Base-by-base conservation (phyloP, 75 land plant species). In the Pseudotsuga menziesii region DNA sequence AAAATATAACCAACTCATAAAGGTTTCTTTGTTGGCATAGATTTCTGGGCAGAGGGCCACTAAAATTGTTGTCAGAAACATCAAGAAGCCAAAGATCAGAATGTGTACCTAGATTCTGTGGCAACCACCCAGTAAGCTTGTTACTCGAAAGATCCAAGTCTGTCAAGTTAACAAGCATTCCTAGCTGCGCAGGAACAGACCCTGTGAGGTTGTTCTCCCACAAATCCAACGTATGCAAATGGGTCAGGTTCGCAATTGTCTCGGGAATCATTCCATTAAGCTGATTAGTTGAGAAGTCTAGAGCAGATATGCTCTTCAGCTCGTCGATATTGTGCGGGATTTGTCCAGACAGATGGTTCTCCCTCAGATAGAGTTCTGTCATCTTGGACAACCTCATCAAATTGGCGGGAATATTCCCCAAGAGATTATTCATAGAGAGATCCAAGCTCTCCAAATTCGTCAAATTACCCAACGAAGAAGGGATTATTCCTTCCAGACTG, bases 51-150 rank as follows among this genome's bases (percentile, higher is more conserved):
- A 82, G 79, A 48, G 14, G 57, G 6, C 85, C 86, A 5, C 35
- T 64, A 4, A 85, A 56, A 23, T 70, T 17, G 35, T 85, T 82
- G 22, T 56, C 27, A 4, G 81, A 75, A 25, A 79, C 36, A 27
- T 79, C 81, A 58, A 82, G 39, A 22, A 79, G 76, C 22, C 29
- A 20, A 54, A 85, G 76, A 60, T 76, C 70, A 75, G 64, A 60
- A 20, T 64, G 22, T 23, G 52, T 23, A 41, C 78, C 81, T 9
- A 85, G 13, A n/a, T 52, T 55, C 23, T 44, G 78, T 20, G 87
- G 87, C n/a, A 84, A 56, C 23, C 20, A 25, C 17, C 86, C 86
- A n/a, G 64, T 41, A 7, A 83, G 69, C 58, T 25, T 36, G 73
- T 80, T 83, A 55, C 60, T 63, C 41, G 36, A 60, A 14, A 83